Conservation (phyloP, 768 basidiomycete species). For the Tylopilus balloui region DNA sequence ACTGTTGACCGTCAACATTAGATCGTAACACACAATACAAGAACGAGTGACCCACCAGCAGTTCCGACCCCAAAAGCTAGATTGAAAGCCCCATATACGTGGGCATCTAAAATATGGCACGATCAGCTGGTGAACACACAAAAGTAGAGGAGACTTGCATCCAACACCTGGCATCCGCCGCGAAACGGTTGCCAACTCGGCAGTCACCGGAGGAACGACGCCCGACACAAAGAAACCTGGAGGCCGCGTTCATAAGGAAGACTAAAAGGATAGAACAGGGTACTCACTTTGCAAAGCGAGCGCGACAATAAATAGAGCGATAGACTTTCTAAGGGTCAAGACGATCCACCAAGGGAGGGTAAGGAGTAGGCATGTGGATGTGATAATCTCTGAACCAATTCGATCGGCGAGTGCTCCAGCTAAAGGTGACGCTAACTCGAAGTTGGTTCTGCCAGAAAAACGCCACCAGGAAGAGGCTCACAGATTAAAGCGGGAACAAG, state of each 20-base stretch:
- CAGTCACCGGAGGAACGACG: slow-evolving; percentile 55
- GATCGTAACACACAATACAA: background rate
- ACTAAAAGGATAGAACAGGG: background rate
- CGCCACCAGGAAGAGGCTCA: slow-evolving; percentile 31
- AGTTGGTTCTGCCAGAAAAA: background rate
- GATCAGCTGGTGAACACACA: background rate
- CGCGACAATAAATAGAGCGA: slow-evolving; percentile 33
- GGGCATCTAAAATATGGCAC: slow-evolving; percentile 47
- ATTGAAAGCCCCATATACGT: slow-evolving; percentile 74
- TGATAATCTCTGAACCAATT: slow-evolving; percentile 52
- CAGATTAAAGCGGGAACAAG: slow-evolving; percentile 64
- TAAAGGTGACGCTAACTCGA: slow-evolving; percentile 47
- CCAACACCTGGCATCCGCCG: slow-evolving; percentile 58
- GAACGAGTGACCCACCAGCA: slow-evolving; percentile 44
- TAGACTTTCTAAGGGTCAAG: slow-evolving; percentile 52
- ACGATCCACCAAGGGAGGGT: slow-evolving; percentile 63
- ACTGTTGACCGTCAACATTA: slow-evolving; percentile 36
- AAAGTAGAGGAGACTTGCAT: slow-evolving; percentile 41
- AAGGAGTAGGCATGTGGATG: slow-evolving; percentile 43
- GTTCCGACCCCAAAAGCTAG: slow-evolving; percentile 64
- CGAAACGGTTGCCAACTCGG: slow-evolving; percentile 63
- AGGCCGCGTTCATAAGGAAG: background rate
- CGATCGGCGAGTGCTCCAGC: slow-evolving; percentile 58
- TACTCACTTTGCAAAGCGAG: slow-evolving; percentile 52
- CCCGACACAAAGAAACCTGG: slow-evolving; percentile 61